phyloP scores from a whole-genome alignment of 768 basidiomycete genomes.

The Tylopilus felleus region DNA sequence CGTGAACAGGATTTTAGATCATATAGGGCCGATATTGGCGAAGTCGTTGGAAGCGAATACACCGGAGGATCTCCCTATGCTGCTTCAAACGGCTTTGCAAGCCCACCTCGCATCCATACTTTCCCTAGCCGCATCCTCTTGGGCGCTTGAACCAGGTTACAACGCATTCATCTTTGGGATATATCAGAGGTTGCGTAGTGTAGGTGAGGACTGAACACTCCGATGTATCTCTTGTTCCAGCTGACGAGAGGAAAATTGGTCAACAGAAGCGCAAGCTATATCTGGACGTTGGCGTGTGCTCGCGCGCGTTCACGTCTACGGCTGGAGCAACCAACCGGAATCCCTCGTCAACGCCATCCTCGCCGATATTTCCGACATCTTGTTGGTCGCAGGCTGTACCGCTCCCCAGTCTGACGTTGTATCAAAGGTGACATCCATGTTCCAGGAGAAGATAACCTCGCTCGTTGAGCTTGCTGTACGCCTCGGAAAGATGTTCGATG shows the following conservation, averaged over 20 bases:
- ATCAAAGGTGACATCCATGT: neutral
- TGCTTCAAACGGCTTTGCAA: slow-evolving; percentile 10
- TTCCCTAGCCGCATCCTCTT: neutral
- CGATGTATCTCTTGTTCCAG: neutral
- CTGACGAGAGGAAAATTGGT: neutral
- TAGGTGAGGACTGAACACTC: neutral
- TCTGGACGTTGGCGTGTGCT: slow-evolving; percentile 13
- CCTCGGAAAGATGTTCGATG: slow-evolving; percentile 1
- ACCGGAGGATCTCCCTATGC: slow-evolving; percentile 4
- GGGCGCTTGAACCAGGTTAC: slow-evolving; percentile 2
- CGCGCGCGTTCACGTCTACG: slow-evolving; percentile 1
- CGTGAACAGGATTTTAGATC: neutral
- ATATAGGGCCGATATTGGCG: neutral
- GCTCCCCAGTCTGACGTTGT: neutral
- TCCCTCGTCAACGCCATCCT: slow-evolving; percentile 2
- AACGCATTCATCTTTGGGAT: slow-evolving; percentile 6
- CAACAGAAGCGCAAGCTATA: slow-evolving; percentile 12
- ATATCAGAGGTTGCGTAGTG: slow-evolving; percentile 6
- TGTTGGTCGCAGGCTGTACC: slow-evolving; percentile 8
- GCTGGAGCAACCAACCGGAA: neutral
- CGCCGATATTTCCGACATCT: slow-evolving; percentile 1
- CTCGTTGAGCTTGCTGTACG: slow-evolving; percentile 12
- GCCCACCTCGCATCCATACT: slow-evolving; percentile 6
- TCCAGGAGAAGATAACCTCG: slow-evolving; percentile 1
- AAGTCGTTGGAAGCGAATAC: neutral